Base-by-base conservation (phyloP, 441 rosid genomes). In the Macaranga tanarius region DNA sequence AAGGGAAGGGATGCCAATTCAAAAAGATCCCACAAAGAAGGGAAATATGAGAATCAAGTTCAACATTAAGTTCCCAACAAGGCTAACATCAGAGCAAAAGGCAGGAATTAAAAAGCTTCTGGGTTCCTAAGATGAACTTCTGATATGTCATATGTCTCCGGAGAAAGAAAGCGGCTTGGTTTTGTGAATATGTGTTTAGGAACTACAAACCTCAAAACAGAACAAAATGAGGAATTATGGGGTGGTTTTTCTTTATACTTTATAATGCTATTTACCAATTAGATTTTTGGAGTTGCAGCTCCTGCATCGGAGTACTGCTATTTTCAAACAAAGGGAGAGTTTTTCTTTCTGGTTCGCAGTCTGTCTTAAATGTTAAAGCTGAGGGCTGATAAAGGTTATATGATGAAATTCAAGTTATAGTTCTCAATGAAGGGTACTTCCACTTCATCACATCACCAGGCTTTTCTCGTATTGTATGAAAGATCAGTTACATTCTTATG, bases 1-100 rank as follows among this genome's bases (percentile, higher is more conserved):
- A 0, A 76, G 82, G 3, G 97, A 92, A 81, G 97, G 98, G 19
- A 92, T 92, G 97, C 98, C 98, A 6, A 71, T 84, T 12, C 87
- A 81, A 0, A 89, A 82, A 67, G 93, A 92, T 5, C 87, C 87
- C 0, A 69, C 84, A 0, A 87, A 47, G 73, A 89, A 75, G 77
- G 98, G 98, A 15, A 86, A 90, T 75, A 72, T 90, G 73, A 80
- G 90, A 73, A 84, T 90, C 80, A 90, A 86, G 79, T 89, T 92
- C 83, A 76, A 66, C 63, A 79, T 92, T 51, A 89, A 80, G 78
- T 92, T 89, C 73, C 97, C 97, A 0, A 48, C 85, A 0, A 88
- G 95, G 82, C 68, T 88, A 19, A 85, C 91, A 1, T 70, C 87
- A 1, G 95, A 91, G 81, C 98, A 91, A 84, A 92, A 91, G 80